A percentile compares a stretch with the other conserved stretches of the same genome.
Evolutionary conservation across 179 eudicot genomes (phyloP).

Genomic region (Monotropa hypopitys): DNA sequence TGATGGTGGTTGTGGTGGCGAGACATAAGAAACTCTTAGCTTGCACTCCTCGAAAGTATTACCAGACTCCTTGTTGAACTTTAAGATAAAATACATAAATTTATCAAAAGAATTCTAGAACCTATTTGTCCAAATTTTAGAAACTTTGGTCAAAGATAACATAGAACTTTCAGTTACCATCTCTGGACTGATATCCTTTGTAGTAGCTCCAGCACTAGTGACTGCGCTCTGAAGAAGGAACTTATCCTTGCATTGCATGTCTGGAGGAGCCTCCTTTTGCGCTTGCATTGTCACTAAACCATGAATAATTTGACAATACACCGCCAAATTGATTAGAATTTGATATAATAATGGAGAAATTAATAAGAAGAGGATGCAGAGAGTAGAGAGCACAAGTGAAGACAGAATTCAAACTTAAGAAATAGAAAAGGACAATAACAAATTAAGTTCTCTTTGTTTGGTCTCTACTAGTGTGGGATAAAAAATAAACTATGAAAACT

Average conservation of each 20-base stretch:
- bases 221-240: slow-evolving; percentile 48
- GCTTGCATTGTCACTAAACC: slow-evolving; percentile 58
- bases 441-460: background rate
- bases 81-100: background rate
- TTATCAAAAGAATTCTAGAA: background rate
- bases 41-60: slow-evolving; percentile 56
- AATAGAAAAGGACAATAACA: background rate
- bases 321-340: background rate
- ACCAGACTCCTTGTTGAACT: slow-evolving; percentile 60
- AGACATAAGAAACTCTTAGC: slow-evolving; percentile 44
- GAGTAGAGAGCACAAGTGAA: background rate
- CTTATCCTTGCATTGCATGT: slow-evolving; percentile 56
- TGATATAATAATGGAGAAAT: background rate
- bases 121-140: background rate
- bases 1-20: slow-evolving; percentile 44
- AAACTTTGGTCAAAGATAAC: background rate
- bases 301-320: background rate
- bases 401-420: background rate
- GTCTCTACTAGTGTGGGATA: background rate
- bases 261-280: slow-evolving; percentile 48
- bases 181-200: slow-evolving; percentile 49
- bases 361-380: background rate
- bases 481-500: background rate
- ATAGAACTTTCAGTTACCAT: slow-evolving; percentile 23
- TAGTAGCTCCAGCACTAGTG: slow-evolving; percentile 28